Evolutionary conservation across 116 monocot genomes (phyloP).

Genomic region (Phalaenopsis hybrid): DNA sequence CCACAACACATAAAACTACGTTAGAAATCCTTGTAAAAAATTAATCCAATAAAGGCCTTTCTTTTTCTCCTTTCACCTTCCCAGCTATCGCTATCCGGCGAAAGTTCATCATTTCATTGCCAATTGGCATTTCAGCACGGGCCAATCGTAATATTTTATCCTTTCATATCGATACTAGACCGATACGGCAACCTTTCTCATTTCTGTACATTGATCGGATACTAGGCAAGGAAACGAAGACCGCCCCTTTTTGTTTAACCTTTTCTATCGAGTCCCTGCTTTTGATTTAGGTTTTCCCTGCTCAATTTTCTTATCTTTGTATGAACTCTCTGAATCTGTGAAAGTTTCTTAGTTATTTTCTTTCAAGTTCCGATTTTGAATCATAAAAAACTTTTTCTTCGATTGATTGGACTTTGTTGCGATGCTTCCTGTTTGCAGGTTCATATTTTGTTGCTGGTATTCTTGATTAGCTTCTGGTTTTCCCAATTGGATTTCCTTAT

Average conservation of each 20-base stretch:
- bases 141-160: not conserved
- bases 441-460: not conserved
- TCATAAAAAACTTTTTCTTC: not conserved
- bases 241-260: not conserved
- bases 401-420: not conserved
- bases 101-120: too few relatives aligned
- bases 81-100: too few relatives aligned
- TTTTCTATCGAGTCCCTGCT: not conserved
- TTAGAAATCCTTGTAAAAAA: too few relatives aligned
- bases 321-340: not conserved
- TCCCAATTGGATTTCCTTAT: not conserved
- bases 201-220: not conserved
- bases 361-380: not conserved
- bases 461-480: not conserved
- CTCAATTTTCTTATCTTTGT: not conserved
- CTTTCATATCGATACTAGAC: not conserved
- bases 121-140: not conserved
- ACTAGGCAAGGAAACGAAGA: not conserved
- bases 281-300: not conserved
- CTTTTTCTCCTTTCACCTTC: too few relatives aligned
- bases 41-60: too few relatives aligned
- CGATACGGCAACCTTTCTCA: constrained; percentile 4
- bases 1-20: too few relatives aligned
- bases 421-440: not conserved
- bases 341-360: not conserved